Base-by-base conservation (phyloP, 2,329 filamentous ascomycete species). In the Aspergillus caelatus region DNA sequence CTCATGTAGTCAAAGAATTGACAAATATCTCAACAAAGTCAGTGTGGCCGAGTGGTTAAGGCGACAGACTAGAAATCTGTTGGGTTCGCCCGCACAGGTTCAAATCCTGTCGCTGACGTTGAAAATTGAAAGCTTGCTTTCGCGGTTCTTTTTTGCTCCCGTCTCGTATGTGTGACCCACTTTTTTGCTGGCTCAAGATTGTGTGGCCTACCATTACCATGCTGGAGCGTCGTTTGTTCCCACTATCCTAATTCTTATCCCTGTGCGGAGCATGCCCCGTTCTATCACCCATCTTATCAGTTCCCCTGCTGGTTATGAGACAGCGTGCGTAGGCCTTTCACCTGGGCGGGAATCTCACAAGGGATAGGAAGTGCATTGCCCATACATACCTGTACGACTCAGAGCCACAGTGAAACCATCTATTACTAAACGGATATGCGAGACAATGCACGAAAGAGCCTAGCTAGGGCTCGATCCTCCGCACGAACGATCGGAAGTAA, bases 1-100 rank as follows among this genome's bases (percentile, higher is more conserved):
- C n/a, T n/a, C n/a, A n/a, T 26, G 3, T 41, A 41, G 2, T 3
- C 0, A 41, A 19, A 41, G 3, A 0, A 0, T 0, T 8, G 7
- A 0, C 3, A 0, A 7, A 2, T 12, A 14, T 23, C 7, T 48
- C 45, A 28, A 14, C 5, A 0, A 28, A 48, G 45, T 48, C 45
- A 48, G 45, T 48, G 45, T 48, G 45, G 23, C 23, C 46, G 46
- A 50, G 46, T 50, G 46, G 46, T 50, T 50, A 50, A 50, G 46
- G 46, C 46, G 46, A 50, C 26, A 50, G 46, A 50, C 46, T 50
- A 50, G 46, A 50, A 50, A 50, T 50, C 46, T 50, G 26, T 50
- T 50, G 46, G 46, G 46, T 50, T 50, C 46, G 46, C 46, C 46
- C 46, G 46, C 46, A 30, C 46, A 50, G 23, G 46, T 50, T 50